phyloP scores from a whole-genome alignment of 192 early-diverging fungal genomes.

The Coemansia sp. region DNA sequence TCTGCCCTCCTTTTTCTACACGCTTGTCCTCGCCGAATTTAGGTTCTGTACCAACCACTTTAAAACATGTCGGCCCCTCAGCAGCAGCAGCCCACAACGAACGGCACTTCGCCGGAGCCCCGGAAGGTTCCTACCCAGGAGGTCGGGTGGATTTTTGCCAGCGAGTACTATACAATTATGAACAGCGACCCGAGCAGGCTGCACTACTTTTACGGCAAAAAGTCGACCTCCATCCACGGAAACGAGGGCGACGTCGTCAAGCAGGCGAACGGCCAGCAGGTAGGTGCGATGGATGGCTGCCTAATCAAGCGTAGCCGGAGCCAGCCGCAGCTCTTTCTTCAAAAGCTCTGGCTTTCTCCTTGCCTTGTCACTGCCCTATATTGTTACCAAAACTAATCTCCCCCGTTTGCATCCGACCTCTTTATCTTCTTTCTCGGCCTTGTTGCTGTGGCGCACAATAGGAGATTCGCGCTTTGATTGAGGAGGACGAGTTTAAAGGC shows the following conservation, averaged over 20 bases:
- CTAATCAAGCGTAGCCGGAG: no score
- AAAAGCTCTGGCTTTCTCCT: no score
- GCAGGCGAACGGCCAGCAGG: conserved; percentile 65
- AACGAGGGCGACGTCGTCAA: conserved; percentile 70
- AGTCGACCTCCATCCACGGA: conserved; percentile 80
- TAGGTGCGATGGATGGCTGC: no score
- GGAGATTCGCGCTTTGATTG: conserved; percentile 79
- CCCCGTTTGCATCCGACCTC: no score
- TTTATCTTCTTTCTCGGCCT: background rate
- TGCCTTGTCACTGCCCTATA: no score
- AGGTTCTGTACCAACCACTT: conserved; percentile 9
- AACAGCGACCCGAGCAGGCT: conserved; percentile 77
- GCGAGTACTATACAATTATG: conserved; percentile 91
- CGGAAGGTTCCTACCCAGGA: conserved; percentile 54
- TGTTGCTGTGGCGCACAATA: conserved; percentile 29
- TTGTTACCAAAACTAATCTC: no score
- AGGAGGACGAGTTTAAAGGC: conserved; percentile 73
- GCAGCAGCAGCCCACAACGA: conserved; percentile 36
- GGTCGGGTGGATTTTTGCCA: conserved; percentile 91
- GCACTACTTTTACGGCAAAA: conserved; percentile 84
- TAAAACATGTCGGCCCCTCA: conserved; percentile 21
- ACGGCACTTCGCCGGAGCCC: conserved; percentile 27
- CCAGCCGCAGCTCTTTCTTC: no score
- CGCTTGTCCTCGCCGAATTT: conserved; percentile 7
- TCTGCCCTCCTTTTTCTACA: no score